Evolutionary conservation across 441 rosid species (phyloP).

Genomic region (Euphorbia schlechtendalii): DNA sequence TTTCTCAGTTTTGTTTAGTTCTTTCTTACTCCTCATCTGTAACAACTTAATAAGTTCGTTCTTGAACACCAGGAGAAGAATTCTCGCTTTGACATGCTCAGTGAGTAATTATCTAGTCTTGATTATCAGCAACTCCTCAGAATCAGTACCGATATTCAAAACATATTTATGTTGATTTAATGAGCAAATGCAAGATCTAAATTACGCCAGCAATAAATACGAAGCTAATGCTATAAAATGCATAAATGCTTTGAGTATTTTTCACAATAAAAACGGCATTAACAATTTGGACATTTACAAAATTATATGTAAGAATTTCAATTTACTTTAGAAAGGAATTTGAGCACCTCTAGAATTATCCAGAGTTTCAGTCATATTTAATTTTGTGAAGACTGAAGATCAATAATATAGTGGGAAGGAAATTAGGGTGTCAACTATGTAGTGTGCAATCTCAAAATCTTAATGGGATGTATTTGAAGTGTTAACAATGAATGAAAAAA

Average conservation of each 20-base stretch:
- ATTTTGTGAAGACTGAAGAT: too few relatives aligned
- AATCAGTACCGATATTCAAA: slow-evolving; percentile 30
- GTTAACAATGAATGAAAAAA: too few relatives aligned
- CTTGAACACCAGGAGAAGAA: too few relatives aligned
- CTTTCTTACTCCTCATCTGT: too few relatives aligned
- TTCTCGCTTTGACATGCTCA: slow-evolving; percentile 82
- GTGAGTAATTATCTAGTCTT: slow-evolving; percentile 87
- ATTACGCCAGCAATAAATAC: neutral
- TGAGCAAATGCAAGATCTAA: neutral
- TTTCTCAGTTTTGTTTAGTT: too few relatives aligned
- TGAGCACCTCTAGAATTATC: neutral
- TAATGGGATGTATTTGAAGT: too few relatives aligned
- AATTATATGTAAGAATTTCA: neutral
- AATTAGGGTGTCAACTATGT: neutral
- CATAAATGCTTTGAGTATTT: neutral
- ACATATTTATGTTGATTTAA: neutral
- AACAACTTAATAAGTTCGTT: too few relatives aligned
- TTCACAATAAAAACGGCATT: neutral
- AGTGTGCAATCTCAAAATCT: neutral
- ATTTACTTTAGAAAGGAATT: neutral
- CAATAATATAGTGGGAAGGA: too few relatives aligned
- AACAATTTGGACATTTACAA: neutral
- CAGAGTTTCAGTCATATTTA: too few relatives aligned
- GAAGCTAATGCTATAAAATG: neutral
- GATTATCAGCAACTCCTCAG: slow-evolving; percentile 84